Base-by-base conservation (phyloP, 306 rosid genomes). In the Spatholobus suberectus region DNA sequence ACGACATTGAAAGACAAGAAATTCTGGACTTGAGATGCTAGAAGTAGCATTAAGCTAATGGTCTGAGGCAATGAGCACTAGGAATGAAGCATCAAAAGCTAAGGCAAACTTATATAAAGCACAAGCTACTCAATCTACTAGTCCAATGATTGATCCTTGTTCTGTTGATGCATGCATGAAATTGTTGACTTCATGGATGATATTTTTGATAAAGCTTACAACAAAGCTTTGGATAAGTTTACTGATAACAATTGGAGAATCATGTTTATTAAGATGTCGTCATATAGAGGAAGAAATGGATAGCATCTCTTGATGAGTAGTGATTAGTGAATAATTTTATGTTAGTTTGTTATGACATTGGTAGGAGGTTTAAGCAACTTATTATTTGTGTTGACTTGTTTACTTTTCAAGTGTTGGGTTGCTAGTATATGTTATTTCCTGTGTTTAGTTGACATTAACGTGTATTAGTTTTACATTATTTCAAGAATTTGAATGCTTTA, bases 221-320 rank as follows among this genome's bases (percentile, higher is more conserved):
- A 43, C 8, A 76, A 61, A 1, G 29, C 71, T 6, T 26, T 76
- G 32, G 72, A 3, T 38, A 61, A 61, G 18, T 44, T 76, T 61
- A 43, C 6, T 5, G 1, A 62, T 44, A 44, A 61, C 8, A 14
- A 46, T n/a, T 29, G 23, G 82, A 65, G 65, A 34, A 0, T 0
- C 21, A 77, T 77, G 37, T 65, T 77, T 37, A 65, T 77, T 18
- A 47, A 43, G 32, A 43, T 61, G 72, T 8, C 20, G 27, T 15
- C 43, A 17, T 8, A 15, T 14, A 43, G 61, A 11, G 24, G 43
- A 62, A 18, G 44, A 62, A 23, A 24, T 63, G 35, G 49, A 12
- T 77, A 44, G 43, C 62, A 11, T 62, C 63, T 15, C 49, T 59
- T 23, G 59, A 62, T 26, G 9, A 76, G 80, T 5, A 40, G 6